Conservation (phyloP, 2,329 filamentous ascomycete genomes). For the Didymella pinodella region DNA sequence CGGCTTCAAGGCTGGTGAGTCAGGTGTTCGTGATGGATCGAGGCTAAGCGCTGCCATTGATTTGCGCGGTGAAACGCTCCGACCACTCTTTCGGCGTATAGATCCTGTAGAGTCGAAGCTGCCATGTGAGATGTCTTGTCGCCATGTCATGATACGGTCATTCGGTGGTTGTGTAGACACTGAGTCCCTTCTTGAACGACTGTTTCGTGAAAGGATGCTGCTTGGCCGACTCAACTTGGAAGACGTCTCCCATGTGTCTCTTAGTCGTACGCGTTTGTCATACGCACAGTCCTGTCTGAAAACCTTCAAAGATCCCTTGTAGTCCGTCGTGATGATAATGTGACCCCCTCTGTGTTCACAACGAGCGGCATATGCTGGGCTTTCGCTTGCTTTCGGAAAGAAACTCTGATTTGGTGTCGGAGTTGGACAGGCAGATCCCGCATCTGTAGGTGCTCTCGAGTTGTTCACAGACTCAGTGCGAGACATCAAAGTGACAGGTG, state of each 20-base stretch:
- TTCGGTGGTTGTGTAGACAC: constrained; percentile 61
- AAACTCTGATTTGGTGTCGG: constrained; percentile 46
- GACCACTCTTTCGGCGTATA: constrained; percentile 34
- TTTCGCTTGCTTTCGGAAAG: constrained; percentile 64
- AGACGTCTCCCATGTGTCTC: constrained; percentile 75
- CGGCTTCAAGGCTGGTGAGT: constrained; percentile 33
- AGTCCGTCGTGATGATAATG: constrained; percentile 91
- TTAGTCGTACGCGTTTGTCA: constrained; percentile 71
- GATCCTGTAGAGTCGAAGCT: constrained; percentile 54
- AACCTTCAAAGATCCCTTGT: constrained; percentile 87
- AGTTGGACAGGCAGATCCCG: constrained; percentile 45
- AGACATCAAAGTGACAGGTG: constrained; percentile 82
- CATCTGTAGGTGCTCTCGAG: constrained; percentile 58
- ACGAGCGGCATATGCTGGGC: constrained; percentile 78
- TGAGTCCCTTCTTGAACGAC: constrained; percentile 57
- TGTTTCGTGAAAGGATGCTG: constrained; percentile 66
- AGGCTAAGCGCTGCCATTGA: constrained; percentile 40
- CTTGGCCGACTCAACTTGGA: constrained; percentile 60
- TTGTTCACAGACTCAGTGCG: constrained; percentile 68
- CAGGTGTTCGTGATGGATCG: constrained; percentile 21
- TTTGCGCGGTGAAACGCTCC: constrained; percentile 61
- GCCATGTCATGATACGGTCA: constrained; percentile 89
- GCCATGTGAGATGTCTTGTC: constrained; percentile 70
- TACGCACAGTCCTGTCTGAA: constrained; percentile 95
- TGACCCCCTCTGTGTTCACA: constrained; percentile 81